Conservation (phyloP, 306 rosid genomes). For the Cucumis sativus region Cucumber_9930_V3 NC_026657.2:15578501-15579000, state of each 20-base stretch:
- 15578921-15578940: conserved; percentile 98
- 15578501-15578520: background rate
- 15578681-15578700: background rate
- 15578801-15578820: background rate
- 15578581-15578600: background rate
- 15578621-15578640: background rate
- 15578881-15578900: conserved; percentile 88
- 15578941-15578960: conserved; percentile 96
- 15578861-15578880: conserved; percentile 98
- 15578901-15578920: conserved; percentile 89
- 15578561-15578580: background rate
- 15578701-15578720: background rate
- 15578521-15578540: background rate
- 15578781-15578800: background rate
- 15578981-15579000: conserved; percentile 94
- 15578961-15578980: conserved; percentile 97
- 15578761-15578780: background rate
- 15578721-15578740: background rate
- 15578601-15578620: background rate
- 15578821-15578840: background rate
- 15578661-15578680: background rate
- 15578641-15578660: background rate
- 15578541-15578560: background rate
- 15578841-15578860: conserved; percentile 40
- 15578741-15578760: background rate